Conservation (phyloP, 225 moss, liverwort and hornwort genomes). For the Ulota crispa region DNA sequence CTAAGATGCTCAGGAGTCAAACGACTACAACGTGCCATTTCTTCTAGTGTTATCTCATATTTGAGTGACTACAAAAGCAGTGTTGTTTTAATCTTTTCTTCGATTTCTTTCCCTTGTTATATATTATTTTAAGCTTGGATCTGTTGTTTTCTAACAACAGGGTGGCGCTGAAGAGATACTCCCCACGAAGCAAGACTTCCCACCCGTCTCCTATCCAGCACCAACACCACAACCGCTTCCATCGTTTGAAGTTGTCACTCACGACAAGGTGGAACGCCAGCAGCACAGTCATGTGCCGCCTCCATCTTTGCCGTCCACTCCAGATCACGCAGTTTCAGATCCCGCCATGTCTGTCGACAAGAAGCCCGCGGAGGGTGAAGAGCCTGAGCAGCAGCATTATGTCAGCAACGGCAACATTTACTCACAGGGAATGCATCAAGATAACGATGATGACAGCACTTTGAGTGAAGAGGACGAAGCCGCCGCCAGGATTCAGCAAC, state of each 20-base stretch:
- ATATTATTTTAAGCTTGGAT: neutral
- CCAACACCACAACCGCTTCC: conserved; percentile 47
- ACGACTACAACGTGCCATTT: no score
- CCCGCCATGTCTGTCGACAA: neutral
- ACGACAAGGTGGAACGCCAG: conserved; percentile 1
- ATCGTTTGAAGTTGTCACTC: conserved; percentile 32
- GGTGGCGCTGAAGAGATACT: conserved; percentile 28
- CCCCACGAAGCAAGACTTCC: conserved; percentile 30
- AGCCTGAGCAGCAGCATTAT: conserved; percentile 7
- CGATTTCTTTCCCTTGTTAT: no score
- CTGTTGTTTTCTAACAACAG: conserved; percentile 1
- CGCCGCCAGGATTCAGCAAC: conserved; percentile 35
- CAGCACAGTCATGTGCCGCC: conserved; percentile 14
- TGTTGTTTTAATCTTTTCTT: no score
- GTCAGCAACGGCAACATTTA: neutral
- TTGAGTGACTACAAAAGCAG: no score
- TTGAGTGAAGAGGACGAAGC: conserved; percentile 41
- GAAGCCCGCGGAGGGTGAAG: conserved; percentile 18
- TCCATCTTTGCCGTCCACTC: conserved; percentile 25
- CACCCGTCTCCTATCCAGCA: conserved; percentile 29
- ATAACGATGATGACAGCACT: conserved; percentile 19
- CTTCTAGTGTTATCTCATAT: no score
- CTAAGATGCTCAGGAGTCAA: no score
- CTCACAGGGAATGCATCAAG: neutral
- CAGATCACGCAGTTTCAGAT: conserved; percentile 1